Percentiles rank a stretch among this genome's conserved stretches.
phyloP scores from a whole-genome alignment of 768 basidiomycete species.

The Cystofilobasidium capitatum region DNA sequence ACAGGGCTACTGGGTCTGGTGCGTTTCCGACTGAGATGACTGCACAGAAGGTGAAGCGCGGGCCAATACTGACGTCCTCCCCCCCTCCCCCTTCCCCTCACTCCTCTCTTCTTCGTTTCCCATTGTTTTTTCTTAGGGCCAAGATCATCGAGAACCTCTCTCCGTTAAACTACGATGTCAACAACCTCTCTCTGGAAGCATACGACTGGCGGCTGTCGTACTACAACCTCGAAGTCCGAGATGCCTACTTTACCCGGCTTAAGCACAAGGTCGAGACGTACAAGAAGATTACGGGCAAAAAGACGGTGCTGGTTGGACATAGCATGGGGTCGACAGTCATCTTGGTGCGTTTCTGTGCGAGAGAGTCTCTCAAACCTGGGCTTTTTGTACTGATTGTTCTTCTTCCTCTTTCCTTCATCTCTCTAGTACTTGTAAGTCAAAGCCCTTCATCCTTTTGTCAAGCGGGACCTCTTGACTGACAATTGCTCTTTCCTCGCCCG shows the following conservation, averaged over 20 bases:
- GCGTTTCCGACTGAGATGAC: not conserved
- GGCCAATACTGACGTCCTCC: not conserved
- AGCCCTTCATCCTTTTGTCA: not conserved
- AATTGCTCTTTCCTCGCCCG: not conserved
- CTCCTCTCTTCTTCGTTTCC: not conserved
- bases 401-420: not conserved
- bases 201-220: slow-evolving; percentile 71
- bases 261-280: slow-evolving; percentile 73
- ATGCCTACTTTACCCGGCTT: slow-evolving; percentile 44
- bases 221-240: slow-evolving; percentile 71
- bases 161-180: slow-evolving; percentile 82
- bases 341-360: slow-evolving; percentile 16
- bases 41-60: not conserved
- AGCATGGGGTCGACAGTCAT: slow-evolving; percentile 72
- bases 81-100: not conserved
- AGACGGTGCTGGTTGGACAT: slow-evolving; percentile 57
- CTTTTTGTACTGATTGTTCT: not conserved
- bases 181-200: slow-evolving; percentile 56
- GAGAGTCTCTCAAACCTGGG: not conserved
- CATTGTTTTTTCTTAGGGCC: slow-evolving; percentile 46
- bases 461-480: not conserved
- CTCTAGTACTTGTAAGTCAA: slow-evolving; percentile 64
- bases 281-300: slow-evolving; percentile 60
- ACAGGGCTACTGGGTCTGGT: slow-evolving; percentile 91
- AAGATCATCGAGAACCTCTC: slow-evolving; percentile 84